Evolutionary conservation across 768 basidiomycete species (phyloP), one percentile per base, ranked within the genome.

Genomic region (Auriculariales sp.): DNA sequence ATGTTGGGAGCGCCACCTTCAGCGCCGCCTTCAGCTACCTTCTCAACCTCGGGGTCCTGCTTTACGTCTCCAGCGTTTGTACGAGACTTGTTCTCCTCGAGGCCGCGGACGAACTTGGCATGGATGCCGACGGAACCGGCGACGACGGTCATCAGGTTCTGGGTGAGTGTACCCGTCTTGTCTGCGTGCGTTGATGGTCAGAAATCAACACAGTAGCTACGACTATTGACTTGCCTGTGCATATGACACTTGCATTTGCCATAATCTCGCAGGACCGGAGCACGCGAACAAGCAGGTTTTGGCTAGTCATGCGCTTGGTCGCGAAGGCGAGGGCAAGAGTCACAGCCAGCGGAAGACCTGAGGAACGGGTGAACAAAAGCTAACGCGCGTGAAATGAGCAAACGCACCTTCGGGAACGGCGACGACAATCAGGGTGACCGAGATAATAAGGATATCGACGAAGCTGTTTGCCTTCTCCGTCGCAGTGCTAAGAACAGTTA

Each of bases 231-330:
- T n/a, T n/a, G n/a, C n/a, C n/a, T 12, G 91, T 93, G 66, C 90
- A 92, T 3, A 97, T 78, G 52, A 97, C 92, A 19, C 86, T 93
- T 3, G 94, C 88, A 57, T 97, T 97, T 19, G 88, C 94, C 94
- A 98, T 98, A 0, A 91, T 98, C 68, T 99, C 95, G 65, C 94
- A 98, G 11, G 92, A 92, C 5, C 88, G 88, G 29, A 99, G 78
- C 3, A 97, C 88, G 49, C 94, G 91, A 28, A 98, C 95, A 35
- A 99, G 78, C 0, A 98, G 72, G 48, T 95, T 95, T 65, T 92
- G 86, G 59, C 82, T 76, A 7, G 93, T 88, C 95, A 98, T 98
- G n/a, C 94, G 83, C 58, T 87, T 92, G 44, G 95, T 99, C 0
- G 94, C 95, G 59, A 98, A 99, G 1, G 95, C 89, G 28, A 99